A percentile compares a stretch with the other conserved stretches of the same genome.
These are phyloP conservation scores for Prototheca wickerhamii DNA, from an alignment of 163 green algal species.

Conservation along the genomic window DNA sequence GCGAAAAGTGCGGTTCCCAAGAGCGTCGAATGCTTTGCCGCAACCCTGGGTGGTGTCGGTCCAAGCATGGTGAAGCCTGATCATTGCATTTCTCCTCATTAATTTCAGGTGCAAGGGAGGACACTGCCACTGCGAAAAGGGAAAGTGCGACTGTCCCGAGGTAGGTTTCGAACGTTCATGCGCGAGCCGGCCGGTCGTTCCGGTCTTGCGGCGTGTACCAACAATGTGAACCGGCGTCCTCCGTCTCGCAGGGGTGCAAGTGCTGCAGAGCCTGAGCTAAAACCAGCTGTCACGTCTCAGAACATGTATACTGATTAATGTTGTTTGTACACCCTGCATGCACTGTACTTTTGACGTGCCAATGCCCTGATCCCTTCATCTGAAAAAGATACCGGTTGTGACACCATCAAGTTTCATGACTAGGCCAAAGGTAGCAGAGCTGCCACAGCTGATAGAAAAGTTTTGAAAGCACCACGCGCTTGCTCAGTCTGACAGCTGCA, in stretches of 20 bases:
- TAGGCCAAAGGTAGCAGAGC: too few species aligned
- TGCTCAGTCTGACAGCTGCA: too few species aligned
- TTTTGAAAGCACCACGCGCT: not conserved
- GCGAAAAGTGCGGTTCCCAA: not conserved
- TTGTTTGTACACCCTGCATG: not conserved
- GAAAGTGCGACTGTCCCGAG: constrained; percentile 1
- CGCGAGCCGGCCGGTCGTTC: not conserved
- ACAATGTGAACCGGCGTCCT: not conserved
- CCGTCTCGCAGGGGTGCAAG: not conserved
- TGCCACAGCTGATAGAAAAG: not conserved
- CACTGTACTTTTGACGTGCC: not conserved
- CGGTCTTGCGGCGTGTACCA: not conserved
- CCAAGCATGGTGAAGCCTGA: not conserved
- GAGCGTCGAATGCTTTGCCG: not conserved
- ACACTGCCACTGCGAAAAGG: constrained; percentile 2
- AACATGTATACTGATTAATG: not conserved
- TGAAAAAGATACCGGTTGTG: too few species aligned
- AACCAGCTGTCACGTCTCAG: not conserved
- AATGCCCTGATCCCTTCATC: too few species aligned
- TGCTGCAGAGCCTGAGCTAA: constrained; percentile 4
- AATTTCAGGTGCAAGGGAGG: not conserved
- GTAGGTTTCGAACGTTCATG: not conserved
- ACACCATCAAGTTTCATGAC: too few species aligned
- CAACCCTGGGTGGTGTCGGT: not conserved
- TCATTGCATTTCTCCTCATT: not conserved